Evolutionary conservation across 2,329 filamentous ascomycete species (phyloP), one percentile per base, ranked within the genome.

Genomic region (Diatrype stigma): DNA sequence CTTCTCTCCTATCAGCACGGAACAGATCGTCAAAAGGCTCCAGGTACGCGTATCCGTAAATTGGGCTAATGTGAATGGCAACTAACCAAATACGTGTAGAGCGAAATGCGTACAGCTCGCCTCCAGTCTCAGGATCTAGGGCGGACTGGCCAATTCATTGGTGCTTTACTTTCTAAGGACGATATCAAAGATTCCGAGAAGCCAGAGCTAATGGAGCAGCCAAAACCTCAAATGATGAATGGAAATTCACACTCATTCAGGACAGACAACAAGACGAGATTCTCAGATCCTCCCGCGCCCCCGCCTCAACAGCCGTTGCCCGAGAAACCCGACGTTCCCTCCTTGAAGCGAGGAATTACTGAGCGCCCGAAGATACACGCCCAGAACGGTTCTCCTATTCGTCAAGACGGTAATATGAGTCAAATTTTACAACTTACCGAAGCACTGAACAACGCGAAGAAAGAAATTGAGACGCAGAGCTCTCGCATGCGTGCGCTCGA

Each of bases 291-390:
- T 47, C 93, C 93, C 3, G 93, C 92, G 21, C 93, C 93, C 7
- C 93, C 93, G 23, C 93, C 93, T 26, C 91, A 96, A 60, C 92
- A 96, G 60, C 93, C 93, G 14, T 75, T 97, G 6, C 93, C 93
- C 1, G 92, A 96, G 66, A 96, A 96, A 67, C 93, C 93, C 0
- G 90, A 96, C 68, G 82, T 79, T 0, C 82, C 85, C 0, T 82
- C 89, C 1, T 70, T 96, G 28, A 91, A 89, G 65, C 82, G 91
- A 50, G 79, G 79, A 4, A 84, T 89, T 23, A 92, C 88, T 0
- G 90, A 96, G 57, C 84, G 87, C 51, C 80, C 86, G 8, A 89
- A 86, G 64, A 73, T 78, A 1, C 69, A 73, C 30, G 69, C 74
- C 6, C 70, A 73, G 17, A 80, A 70, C 59, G 71, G 73, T 3